A percentile compares a stretch with the other conserved stretches of the same genome.
These are phyloP conservation scores for Bipolaris victoriae DNA, from an alignment of 2,329 filamentous ascomycete species.

Conservation along the genomic window DNA sequence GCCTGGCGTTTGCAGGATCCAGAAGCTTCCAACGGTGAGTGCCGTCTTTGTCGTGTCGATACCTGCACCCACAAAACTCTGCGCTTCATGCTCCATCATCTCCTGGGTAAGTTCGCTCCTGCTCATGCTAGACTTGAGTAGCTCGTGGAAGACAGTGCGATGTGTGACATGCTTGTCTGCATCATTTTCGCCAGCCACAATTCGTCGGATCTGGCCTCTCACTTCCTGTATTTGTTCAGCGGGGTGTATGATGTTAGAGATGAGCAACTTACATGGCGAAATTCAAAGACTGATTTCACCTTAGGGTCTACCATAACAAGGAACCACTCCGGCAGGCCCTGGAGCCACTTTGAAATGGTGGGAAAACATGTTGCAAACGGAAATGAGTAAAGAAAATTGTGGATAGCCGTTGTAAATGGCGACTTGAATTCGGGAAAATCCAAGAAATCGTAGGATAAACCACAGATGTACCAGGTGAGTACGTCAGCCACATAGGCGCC, in stretches of 20 bases:
- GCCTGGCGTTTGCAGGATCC: constrained; percentile 23
- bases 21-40: constrained; percentile 18
- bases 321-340: neutral
- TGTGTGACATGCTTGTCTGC: neutral
- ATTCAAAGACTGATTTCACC: neutral
- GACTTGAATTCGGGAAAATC: neutral
- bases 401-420: neutral
- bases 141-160: neutral
- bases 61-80: constrained; percentile 24
- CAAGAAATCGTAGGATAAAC: neutral
- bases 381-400: neutral
- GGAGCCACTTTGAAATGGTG: neutral
- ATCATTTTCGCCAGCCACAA: neutral
- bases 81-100: neutral
- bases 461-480: neutral
- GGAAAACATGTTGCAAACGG: neutral
- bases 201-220: neutral
- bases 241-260: neutral
- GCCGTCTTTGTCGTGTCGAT: constrained; percentile 26
- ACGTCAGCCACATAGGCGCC: neutral
- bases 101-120: neutral
- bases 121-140: neutral
- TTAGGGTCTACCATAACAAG: neutral
- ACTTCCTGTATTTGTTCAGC: neutral
- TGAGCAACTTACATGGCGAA: neutral